Evolutionary conservation across 2,329 filamentous ascomycete species (phyloP).

Genomic region (Fusarium pseudograminearum): DNA sequence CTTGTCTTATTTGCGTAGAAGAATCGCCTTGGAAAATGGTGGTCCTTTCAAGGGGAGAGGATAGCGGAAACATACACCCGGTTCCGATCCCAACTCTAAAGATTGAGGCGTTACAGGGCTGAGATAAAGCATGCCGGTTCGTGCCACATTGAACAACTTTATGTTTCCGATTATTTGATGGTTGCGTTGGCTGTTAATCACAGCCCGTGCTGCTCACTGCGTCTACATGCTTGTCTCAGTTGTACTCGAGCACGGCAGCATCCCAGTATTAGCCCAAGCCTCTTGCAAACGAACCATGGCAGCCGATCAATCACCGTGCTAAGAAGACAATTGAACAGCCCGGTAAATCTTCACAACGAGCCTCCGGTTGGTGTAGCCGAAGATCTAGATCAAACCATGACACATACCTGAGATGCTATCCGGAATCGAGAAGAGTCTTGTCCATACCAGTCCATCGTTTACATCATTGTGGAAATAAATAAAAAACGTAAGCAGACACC

Average conservation of each 20-base stretch:
- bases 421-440: background rate
- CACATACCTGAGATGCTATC: fast-evolving
- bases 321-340: background rate
- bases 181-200: background rate
- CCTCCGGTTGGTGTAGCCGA: background rate
- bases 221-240: background rate
- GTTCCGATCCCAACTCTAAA: background rate
- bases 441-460: background rate
- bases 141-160: background rate
- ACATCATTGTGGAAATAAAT: background rate
- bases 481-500: background rate
- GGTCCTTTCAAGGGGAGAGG: no score
- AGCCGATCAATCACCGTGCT: background rate
- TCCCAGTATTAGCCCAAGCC: background rate
- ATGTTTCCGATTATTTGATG: background rate
- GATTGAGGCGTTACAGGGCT: background rate
- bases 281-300: background rate
- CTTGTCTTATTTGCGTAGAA: background rate
- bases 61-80: background rate
- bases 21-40: background rate
- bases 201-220: background rate
- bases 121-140: background rate
- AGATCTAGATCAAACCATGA: background rate
- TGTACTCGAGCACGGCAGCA: background rate
- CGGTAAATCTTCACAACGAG: background rate